Base-by-base conservation (phyloP, 768 basidiomycete genomes). In the Dentipellis sp. region DNA sequence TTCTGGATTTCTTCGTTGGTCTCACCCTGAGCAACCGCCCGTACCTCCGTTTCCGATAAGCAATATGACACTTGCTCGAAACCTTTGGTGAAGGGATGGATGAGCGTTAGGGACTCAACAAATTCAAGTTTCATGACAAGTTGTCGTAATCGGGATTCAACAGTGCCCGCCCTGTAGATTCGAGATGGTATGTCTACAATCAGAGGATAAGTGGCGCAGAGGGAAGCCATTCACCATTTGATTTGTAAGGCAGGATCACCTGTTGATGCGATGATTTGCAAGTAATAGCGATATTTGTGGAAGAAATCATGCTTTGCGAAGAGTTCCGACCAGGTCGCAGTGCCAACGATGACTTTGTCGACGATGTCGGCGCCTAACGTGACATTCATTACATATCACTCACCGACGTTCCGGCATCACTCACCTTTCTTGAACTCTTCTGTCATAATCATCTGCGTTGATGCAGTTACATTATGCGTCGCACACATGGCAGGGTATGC, bases 401-500 rank as follows among this genome's bases (percentile, higher is more conserved):
- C 19, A 35, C 23, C 48, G 22, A 50, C 3, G 4, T 45, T 10
- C 3, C 53, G 21, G 37, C 7, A 53, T 55, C 1, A 22, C 59
- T 39, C 17, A 88, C 94, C 94, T 78, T 88, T 84, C 74, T 92
- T 89, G 69, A 97, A 94, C 65, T 99, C 97, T 62, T 91, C 86
- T 0, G 89, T 94, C 78, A 97, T 93, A 54, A 99, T 90, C 78
- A 88, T 85, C 71, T 97, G 92, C 4, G 95, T 98, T 9, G 94
- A 97, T 45, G 83, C 81, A 52, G 93, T 94, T 58, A 98, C 94
- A 64, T 98, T 99, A 73, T 99, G 97, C 16, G 97, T 99, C 22
- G 95, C 83, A 69, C 95, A 98, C 95, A 99, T 99, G 6, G 95
- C 86, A 48, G 97, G 97, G 71, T 97, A 99, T 10, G 97, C 94